Evolutionary conservation across 2,329 filamentous ascomycete genomes (phyloP), one percentile per base, ranked within the genome.

Genomic region (Pyrenophora tritici-repentis): DNA sequence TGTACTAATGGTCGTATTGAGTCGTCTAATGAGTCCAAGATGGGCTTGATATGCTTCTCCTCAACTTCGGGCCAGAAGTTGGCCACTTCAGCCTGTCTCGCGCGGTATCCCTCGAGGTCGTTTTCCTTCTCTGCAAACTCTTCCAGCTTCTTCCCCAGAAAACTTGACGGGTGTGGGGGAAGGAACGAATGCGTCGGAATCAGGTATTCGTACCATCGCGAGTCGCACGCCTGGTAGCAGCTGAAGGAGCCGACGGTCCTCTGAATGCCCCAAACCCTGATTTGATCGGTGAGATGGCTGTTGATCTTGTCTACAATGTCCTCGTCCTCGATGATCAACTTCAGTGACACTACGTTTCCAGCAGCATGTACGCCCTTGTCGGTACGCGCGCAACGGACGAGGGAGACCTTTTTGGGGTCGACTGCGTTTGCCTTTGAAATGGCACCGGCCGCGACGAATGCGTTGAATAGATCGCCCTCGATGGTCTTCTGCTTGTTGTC

Each of bases 361-460:
- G 93, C 93, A 1, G 93, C 93, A 73, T 97, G 93, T 2, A 97
- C 93, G 47, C 94, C 94, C 79, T 97, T 99, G 77, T 99, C 94
- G 0, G 94, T 99, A 58, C 94, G 84, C 3, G 94, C 94, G 74
- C 94, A 99, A 59, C 94, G 88, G 46, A 96, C 90, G 39, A 99
- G 83, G 44, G 91, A 92, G 2, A 91, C 96, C 76, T 99, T 99
- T 75, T 95, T 96, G 3, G 93, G 94, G 70, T 99, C 94, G 64
- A 96, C 87, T 17, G 94, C 94, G 70, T 99, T 99, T 56, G 91
- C 91, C 75, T 97, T 97, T 41, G 92, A 95, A 55, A 99, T 96
- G 33, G 94, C 92, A 14, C 92, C 90, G 3, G 94, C 92, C 3
- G 86, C 85, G 56, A 99, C 88, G 63, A 99, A 93, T 3, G 94